A percentile compares a stretch with the other conserved stretches of the same genome.
Conservation (phyloP, 345 rosid genomes). For the Lumnitzera littorea region DNA sequence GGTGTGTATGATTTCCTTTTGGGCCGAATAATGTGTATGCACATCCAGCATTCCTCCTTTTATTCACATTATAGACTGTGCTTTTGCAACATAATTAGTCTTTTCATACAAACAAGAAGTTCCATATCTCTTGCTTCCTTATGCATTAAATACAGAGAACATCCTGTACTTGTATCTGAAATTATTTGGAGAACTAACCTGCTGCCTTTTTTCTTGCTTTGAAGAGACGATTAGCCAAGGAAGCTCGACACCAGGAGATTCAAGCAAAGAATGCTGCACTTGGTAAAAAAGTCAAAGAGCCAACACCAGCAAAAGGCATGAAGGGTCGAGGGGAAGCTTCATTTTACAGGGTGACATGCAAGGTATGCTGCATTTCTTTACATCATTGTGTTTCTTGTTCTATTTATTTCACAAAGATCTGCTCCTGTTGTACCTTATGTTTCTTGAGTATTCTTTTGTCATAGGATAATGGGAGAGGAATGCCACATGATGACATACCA, state of each 20-base stretch:
- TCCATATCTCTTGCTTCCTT: background rate
- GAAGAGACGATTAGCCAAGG: slow-evolving; percentile 88
- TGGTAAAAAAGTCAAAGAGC: slow-evolving; percentile 79
- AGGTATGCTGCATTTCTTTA: slow-evolving; percentile 43
- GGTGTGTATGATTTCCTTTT: slow-evolving; percentile 31
- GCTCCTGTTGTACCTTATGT: slow-evolving; percentile 4
- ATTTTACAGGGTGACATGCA: slow-evolving; percentile 89
- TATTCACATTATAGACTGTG: too few species aligned
- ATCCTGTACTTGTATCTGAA: background rate
- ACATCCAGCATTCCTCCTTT: background rate
- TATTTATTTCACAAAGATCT: background rate
- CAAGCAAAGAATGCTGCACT: slow-evolving; percentile 73
- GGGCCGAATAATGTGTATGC: background rate
- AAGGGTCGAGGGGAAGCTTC: slow-evolving; percentile 93
- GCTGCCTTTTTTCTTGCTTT: slow-evolving; percentile 11
- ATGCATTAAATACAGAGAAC: background rate
- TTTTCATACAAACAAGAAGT: too few species aligned
- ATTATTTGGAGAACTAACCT: slow-evolving; percentile 3
- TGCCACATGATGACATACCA: slow-evolving; percentile 99
- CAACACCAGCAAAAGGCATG: slow-evolving; percentile 48
- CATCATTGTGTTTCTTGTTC: background rate
- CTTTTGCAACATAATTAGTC: too few species aligned
- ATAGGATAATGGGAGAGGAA: slow-evolving; percentile 97
- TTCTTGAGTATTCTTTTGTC: background rate
- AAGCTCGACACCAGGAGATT: slow-evolving; percentile 71